A percentile compares a stretch with the other conserved stretches of the same genome.
These are phyloP conservation scores for Phlyctochytrium arcticum DNA, from an alignment of 192 early-diverging fungal genomes.

Conservation along the genomic window DNA sequence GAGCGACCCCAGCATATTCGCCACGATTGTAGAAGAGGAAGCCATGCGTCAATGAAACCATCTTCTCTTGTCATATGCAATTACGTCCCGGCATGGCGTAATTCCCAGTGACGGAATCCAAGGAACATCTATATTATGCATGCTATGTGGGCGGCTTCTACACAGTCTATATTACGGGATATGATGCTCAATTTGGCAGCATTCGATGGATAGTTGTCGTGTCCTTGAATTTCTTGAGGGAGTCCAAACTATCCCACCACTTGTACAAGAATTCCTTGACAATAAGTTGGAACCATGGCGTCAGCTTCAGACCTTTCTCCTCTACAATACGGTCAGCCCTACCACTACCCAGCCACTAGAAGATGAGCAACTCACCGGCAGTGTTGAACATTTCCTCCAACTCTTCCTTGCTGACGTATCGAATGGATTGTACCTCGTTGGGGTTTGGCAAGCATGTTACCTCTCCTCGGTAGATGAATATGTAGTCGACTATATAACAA, in stretches of 20 bases:
- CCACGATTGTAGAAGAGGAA: slow-evolving; percentile 3
- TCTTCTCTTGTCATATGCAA: too few relatives aligned
- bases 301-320: slow-evolving; percentile 61
- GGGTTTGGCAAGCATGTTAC: slow-evolving; percentile 73
- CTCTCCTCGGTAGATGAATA: slow-evolving; percentile 79
- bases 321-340: slow-evolving; percentile 33
- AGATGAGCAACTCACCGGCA: slow-evolving; percentile 38
- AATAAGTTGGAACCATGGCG: slow-evolving; percentile 97
- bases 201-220: slow-evolving; percentile 66
- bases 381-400: slow-evolving; percentile 67
- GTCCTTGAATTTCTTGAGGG: slow-evolving; percentile 57
- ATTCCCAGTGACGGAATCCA: too few relatives aligned
- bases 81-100: too few relatives aligned
- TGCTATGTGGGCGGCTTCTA: too few relatives aligned
- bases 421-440: slow-evolving; percentile 84
- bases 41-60: slow-evolving; percentile 4
- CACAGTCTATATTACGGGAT: neutral
- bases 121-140: too few relatives aligned
- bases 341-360: neutral
- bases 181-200: slow-evolving; percentile 6
- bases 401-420: slow-evolving; percentile 82
- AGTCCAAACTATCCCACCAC: slow-evolving; percentile 91
- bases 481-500: slow-evolving; percentile 86
- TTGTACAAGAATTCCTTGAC: slow-evolving; percentile 88
- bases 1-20: neutral